Percentiles rank a stretch among this genome's conserved stretches.
Conservation (phyloP, 2,329 filamentous ascomycete species). For the Teratosphaeria destructans region DNA sequence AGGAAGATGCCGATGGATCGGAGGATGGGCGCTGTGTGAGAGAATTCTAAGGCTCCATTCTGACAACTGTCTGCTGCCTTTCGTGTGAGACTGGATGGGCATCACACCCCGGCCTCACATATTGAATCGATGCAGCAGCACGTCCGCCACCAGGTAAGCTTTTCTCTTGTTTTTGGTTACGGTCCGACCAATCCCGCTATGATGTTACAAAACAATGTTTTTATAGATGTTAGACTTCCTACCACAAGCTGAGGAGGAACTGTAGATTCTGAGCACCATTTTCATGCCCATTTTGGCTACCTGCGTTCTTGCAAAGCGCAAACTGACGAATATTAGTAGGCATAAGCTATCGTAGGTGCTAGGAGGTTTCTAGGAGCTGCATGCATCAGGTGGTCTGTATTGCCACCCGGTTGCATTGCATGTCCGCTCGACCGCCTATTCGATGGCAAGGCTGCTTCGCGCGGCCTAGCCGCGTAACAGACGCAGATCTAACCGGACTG, state of each 20-base stretch:
- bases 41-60: conserved; percentile 1
- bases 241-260: not conserved
- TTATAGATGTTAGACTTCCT: not conserved
- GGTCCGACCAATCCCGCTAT: not conserved
- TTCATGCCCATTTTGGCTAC: not conserved
- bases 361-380: too few relatives aligned
- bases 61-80: not conserved
- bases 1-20: conserved; percentile 43
- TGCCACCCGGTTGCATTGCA: too few relatives aligned
- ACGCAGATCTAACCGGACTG: too few relatives aligned
- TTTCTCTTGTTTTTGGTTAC: not conserved
- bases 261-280: not conserved
- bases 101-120: too few relatives aligned
- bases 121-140: not conserved
- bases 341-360: not conserved
- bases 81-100: too few relatives aligned
- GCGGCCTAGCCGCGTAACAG: too few relatives aligned
- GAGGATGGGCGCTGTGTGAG: conserved; percentile 11
- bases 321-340: not conserved
- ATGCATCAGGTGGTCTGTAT: too few relatives aligned
- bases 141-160: not conserved
- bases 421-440: too few relatives aligned
- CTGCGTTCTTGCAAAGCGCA: not conserved
- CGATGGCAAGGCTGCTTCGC: too few relatives aligned
- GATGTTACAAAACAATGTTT: not conserved